phyloP scores from a whole-genome alignment of 345 rosid genomes.

The Murraya koenigii region DNA sequence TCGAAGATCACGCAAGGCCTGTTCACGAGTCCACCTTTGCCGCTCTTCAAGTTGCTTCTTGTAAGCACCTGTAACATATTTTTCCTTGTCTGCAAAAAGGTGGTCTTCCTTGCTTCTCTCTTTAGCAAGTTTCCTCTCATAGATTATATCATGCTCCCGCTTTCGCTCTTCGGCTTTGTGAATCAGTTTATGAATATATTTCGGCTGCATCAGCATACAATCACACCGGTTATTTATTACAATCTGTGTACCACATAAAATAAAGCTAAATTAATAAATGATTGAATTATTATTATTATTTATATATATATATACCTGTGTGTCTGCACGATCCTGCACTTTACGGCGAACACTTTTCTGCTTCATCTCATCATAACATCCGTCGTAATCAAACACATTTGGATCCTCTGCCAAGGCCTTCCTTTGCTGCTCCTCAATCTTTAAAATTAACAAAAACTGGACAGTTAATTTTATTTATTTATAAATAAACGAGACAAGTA shows the following conservation, averaged over 20 bases:
- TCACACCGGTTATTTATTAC: conserved; percentile 4
- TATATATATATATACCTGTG: conserved; percentile 42
- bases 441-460: conserved; percentile 7
- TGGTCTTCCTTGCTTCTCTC: conserved; percentile 87
- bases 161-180: conserved; percentile 68
- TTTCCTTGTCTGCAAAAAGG: conserved; percentile 81
- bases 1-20: conserved; percentile 58
- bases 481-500: neutral
- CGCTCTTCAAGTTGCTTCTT: conserved; percentile 88
- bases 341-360: conserved; percentile 49
- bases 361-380: conserved; percentile 82
- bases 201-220: conserved; percentile 50
- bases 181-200: conserved; percentile 61
- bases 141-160: conserved; percentile 72
- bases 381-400: conserved; percentile 74
- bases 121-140: conserved; percentile 77
- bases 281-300: no score
- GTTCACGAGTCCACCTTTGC: conserved; percentile 73
- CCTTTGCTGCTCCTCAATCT: conserved; percentile 90
- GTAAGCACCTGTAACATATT: conserved; percentile 72
- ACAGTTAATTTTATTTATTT: neutral
- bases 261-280: no score
- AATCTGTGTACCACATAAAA: neutral
- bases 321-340: conserved; percentile 56
- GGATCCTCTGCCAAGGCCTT: conserved; percentile 89